Evolutionary conservation across 2,329 filamentous ascomycete genomes (phyloP).

Genomic region (Verticillium dahliae): DNA sequence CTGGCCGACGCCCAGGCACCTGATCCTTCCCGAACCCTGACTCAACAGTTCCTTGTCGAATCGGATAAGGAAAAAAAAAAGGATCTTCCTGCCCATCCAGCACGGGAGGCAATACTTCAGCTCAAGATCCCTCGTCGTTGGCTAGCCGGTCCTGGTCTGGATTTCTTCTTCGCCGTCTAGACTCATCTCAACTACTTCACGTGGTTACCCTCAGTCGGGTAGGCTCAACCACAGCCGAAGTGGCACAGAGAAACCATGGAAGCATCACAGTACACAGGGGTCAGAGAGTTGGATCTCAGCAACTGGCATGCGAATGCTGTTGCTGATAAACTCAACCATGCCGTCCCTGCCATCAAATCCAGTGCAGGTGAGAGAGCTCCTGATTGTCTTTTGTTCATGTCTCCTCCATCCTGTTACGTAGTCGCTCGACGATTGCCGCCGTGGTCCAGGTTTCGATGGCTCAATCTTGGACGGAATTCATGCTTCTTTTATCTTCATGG

Average conservation of each 20-base stretch:
- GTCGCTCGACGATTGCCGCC: background rate
- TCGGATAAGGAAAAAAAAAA: background rate
- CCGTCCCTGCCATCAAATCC: conserved; percentile 51
- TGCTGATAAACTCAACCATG: conserved; percentile 45
- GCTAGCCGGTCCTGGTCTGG: too few species aligned
- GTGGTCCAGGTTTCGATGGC: background rate
- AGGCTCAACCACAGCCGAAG: conserved; percentile 46
- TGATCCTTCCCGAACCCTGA: background rate
- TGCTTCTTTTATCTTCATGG: background rate
- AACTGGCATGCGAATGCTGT: conserved; percentile 39
- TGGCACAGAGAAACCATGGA: conserved; percentile 62
- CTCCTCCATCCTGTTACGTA: conserved; percentile 7
- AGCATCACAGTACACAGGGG: conserved; percentile 26
- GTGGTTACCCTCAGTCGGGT: background rate
- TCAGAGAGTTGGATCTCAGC: conserved; percentile 45
- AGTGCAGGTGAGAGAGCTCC: conserved; percentile 47
- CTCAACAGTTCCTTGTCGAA: background rate
- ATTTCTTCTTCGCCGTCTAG: too few species aligned
- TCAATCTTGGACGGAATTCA: too few species aligned
- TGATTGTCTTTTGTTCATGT: background rate
- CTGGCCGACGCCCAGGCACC: background rate
- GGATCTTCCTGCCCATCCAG: background rate
- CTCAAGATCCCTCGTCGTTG: background rate
- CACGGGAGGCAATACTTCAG: background rate
- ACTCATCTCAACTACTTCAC: background rate